Base-by-base conservation (phyloP, 208 protist species). In the Trypanosoma lewisi region DNA sequence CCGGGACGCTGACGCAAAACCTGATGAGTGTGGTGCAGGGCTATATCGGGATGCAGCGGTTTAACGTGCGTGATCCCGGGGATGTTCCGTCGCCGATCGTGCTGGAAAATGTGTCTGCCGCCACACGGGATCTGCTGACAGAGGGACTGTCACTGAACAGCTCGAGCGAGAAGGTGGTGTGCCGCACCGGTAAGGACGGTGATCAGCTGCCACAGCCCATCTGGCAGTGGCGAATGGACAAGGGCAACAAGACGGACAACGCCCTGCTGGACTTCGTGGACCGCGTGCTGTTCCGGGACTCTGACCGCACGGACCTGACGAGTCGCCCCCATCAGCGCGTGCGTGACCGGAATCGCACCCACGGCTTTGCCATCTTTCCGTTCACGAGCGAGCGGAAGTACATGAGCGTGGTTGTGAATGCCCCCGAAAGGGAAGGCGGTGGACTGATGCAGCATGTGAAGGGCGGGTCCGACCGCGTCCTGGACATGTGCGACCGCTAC, bases 1-100 rank as follows among this genome's bases (percentile, higher is more conserved):
- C 98, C 14, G 98, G 98, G 44, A 99, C 98, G 36, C 89, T 99
- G 36, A 99, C 98, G 19, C 82, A 92, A 70, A 99, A 99, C 77
- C 17, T 82, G 50, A 99, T 99, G 98, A 98, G 88, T 53, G 96
- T 99, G 9, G 91, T 96, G 42, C 67, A 89, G 63, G 90, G 79
- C n/a, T 91, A 80, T 56, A 45, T 93, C 57, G 86, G 66, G 51
- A 87, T 82, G 58, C 51, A 71, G 23, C 74, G 76, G 49, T 83
- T 91, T 37, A 21, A 14, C 19, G 65, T 92, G n/a, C 63, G 64
- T 2, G 73, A 75, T 21, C 80, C 80, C 30, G 85, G 83, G n/a
- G 80, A 91, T 51, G 17, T 78, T 1, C 79, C 76, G 9, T 56
- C 82, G 41, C 55, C 60, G 6, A 63, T 91, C 25, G 45, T 53